phyloP scores from a whole-genome alignment of 768 basidiomycete genomes.

The Tylopilus plumbeoviolaceoides region DNA sequence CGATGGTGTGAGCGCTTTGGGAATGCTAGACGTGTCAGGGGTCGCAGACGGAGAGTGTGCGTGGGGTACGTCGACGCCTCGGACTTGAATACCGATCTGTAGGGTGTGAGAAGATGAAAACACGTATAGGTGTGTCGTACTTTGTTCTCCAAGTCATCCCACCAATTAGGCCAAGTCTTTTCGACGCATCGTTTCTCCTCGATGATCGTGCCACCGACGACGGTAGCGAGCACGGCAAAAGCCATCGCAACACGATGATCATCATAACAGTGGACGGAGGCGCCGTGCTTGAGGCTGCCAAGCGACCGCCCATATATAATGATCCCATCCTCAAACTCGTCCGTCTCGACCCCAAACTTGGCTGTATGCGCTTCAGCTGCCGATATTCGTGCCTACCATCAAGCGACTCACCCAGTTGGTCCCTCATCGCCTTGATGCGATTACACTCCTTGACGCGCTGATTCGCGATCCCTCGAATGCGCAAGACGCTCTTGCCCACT shows the following conservation, averaged over 20 bases:
- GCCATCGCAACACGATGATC: conserved; percentile 99
- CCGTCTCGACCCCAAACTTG: conserved; percentile 92
- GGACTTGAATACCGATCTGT: conserved; percentile 85
- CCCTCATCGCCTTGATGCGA: conserved; percentile 94
- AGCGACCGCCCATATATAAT: conserved; percentile 80
- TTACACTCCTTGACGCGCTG: conserved; percentile 99
- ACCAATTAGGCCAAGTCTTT: conserved; percentile 99
- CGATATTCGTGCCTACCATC: too few relatives aligned
- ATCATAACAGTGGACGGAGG: conserved; percentile 91
- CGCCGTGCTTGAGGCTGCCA: conserved; percentile 56
- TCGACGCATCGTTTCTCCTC: conserved; percentile 98
- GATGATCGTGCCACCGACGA: conserved; percentile 68
- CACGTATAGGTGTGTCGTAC: conserved; percentile 34
- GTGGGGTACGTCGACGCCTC: conserved; percentile 72
- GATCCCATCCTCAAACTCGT: conserved; percentile 90
- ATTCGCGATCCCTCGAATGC: conserved; percentile 94
- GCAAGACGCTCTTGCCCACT: conserved; percentile 45
- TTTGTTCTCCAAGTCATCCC: conserved; percentile 97
- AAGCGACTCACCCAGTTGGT: conserved; percentile 71
- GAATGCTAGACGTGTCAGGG: conserved; percentile 36
- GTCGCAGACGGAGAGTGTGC: conserved; percentile 32
- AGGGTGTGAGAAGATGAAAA: not conserved
- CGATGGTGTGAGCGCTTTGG: conserved; percentile 20
- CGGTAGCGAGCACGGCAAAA: conserved; percentile 81
- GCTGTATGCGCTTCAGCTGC: conserved; percentile 39